A percentile compares a stretch with the other conserved stretches of the same genome.
phyloP scores from a whole-genome alignment of 352 stramenopile genomes.

The Hyaloperonospora arabidopsidis region DNA sequence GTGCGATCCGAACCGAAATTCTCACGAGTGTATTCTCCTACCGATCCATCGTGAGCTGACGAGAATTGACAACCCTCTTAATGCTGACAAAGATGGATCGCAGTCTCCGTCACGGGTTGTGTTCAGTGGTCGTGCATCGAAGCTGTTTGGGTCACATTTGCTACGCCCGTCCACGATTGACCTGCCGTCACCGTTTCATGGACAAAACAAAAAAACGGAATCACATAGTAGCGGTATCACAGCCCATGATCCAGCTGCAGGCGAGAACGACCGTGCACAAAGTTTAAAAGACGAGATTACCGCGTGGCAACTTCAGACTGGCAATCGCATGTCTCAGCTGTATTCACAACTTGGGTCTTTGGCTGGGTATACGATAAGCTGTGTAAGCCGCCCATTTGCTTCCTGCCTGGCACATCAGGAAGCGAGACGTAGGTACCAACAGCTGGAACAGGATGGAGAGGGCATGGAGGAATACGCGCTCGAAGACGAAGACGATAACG shows the following conservation, averaged over 20 bases:
- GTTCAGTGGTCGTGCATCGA: slow-evolving; percentile 61
- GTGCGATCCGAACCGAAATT: slow-evolving; percentile 25
- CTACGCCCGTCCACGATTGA: slow-evolving; percentile 57
- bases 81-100: slow-evolving; percentile 19
- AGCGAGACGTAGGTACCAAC: slow-evolving; percentile 23
- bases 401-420: slow-evolving; percentile 30
- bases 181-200: slow-evolving; percentile 21
- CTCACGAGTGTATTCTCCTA: slow-evolving; percentile 33
- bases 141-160: slow-evolving; percentile 62
- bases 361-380: slow-evolving; percentile 24
- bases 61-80: slow-evolving; percentile 33
- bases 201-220: slow-evolving; percentile 8
- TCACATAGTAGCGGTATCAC: slow-evolving; percentile 15
- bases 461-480: slow-evolving; percentile 35
- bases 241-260: slow-evolving; percentile 25
- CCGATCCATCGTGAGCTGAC: slow-evolving; percentile 36
- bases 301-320: slow-evolving; percentile 32
- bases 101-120: slow-evolving; percentile 43
- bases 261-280: slow-evolving; percentile 24
- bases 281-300: slow-evolving; percentile 41
- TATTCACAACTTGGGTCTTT: slow-evolving; percentile 28
- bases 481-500: slow-evolving; percentile 25
- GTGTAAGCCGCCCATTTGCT: slow-evolving; percentile 27
- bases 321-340: slow-evolving; percentile 24
- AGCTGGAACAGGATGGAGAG: slow-evolving; percentile 33